These are phyloP conservation scores for Ichthyophthirius multifiliis DNA, from an alignment of 169 alveolate species.

Conservation along the genomic window DNA sequence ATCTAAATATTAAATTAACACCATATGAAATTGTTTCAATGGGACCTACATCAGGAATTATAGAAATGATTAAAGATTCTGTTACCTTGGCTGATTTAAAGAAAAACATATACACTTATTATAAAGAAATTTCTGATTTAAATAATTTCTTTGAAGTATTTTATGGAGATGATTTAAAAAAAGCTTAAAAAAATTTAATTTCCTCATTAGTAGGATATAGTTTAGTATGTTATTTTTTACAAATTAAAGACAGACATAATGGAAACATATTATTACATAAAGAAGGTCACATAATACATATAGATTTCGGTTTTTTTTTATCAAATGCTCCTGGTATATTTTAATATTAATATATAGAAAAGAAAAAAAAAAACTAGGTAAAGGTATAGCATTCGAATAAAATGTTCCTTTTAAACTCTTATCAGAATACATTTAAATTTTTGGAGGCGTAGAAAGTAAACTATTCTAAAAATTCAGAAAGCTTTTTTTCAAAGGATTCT, in stretches of 20 bases:
- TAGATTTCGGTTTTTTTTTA: slow-evolving; percentile 88
- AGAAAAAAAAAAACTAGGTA: not conserved
- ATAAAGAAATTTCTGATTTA: slow-evolving; percentile 21
- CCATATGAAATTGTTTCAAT: slow-evolving; percentile 76
- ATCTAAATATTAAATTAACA: slow-evolving; percentile 59
- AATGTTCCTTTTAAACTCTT: slow-evolving; percentile 80
- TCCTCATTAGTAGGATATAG: slow-evolving; percentile 81
- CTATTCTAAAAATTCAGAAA: slow-evolving; percentile 54
- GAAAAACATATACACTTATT: slow-evolving; percentile 23
- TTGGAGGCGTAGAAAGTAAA: slow-evolving; percentile 73
- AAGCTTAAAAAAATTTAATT: slow-evolving; percentile 34
- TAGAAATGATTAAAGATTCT: slow-evolving; percentile 65
- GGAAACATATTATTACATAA: slow-evolving; percentile 86
- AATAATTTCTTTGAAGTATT: slow-evolving; percentile 11
- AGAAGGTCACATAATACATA: slow-evolving; percentile 83
- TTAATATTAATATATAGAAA: not conserved
- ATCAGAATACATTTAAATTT: slow-evolving; percentile 74
- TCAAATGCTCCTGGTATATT: slow-evolving; percentile 84
- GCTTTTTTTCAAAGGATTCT: slow-evolving; percentile 72
- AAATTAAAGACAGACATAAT: slow-evolving; percentile 90
- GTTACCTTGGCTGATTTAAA: slow-evolving; percentile 63
- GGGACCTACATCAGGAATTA: slow-evolving; percentile 72
- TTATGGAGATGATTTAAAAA: not conserved
- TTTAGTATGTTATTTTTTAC: slow-evolving; percentile 79
- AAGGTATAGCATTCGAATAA: slow-evolving; percentile 61